phyloP scores from a whole-genome alignment of 352 stramenopile species.

The Plasmopara viticola region DNA sequence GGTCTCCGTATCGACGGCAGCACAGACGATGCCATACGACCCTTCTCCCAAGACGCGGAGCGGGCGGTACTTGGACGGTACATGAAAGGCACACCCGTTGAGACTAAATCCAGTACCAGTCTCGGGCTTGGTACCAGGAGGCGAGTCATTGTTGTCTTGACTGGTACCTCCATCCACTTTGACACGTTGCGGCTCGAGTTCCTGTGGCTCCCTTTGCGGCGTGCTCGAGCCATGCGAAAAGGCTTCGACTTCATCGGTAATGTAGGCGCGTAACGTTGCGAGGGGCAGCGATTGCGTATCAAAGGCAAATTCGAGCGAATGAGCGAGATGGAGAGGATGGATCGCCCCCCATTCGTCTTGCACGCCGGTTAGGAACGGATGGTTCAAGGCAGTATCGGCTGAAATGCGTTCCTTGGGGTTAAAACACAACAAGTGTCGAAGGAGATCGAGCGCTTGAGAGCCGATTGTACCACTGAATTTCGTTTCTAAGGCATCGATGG shows the following conservation, averaged over 20 bases:
- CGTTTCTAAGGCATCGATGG: slow-evolving; percentile 48
- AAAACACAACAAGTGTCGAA: slow-evolving; percentile 86
- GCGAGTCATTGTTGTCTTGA: slow-evolving; percentile 16
- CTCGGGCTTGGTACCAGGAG: slow-evolving; percentile 44
- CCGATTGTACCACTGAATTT: slow-evolving; percentile 41
- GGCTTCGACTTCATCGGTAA: slow-evolving; percentile 67
- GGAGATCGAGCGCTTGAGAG: slow-evolving; percentile 61
- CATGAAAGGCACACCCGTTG: slow-evolving; percentile 82
- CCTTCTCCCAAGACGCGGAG: slow-evolving; percentile 87
- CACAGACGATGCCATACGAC: slow-evolving; percentile 90
- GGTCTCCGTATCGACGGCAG: slow-evolving; percentile 62
- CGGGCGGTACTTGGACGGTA: slow-evolving; percentile 71
- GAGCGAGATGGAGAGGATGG: slow-evolving; percentile 38
- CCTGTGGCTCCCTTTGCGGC: slow-evolving; percentile 18
- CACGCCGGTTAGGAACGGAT: slow-evolving; percentile 86
- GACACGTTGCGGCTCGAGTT: slow-evolving; percentile 11
- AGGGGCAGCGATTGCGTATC: slow-evolving; percentile 70
- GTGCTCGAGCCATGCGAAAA: slow-evolving; percentile 35
- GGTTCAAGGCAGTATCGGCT: slow-evolving; percentile 80
- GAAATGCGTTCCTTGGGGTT: slow-evolving; percentile 89
- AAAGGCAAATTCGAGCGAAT: slow-evolving; percentile 83
- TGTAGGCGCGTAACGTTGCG: slow-evolving; percentile 64
- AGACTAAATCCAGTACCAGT: slow-evolving; percentile 64
- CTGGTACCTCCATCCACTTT: not conserved
- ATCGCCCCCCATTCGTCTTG: slow-evolving; percentile 86